Conservation (phyloP, 768 basidiomycete species). For the Naganishia antarctica region DNA sequence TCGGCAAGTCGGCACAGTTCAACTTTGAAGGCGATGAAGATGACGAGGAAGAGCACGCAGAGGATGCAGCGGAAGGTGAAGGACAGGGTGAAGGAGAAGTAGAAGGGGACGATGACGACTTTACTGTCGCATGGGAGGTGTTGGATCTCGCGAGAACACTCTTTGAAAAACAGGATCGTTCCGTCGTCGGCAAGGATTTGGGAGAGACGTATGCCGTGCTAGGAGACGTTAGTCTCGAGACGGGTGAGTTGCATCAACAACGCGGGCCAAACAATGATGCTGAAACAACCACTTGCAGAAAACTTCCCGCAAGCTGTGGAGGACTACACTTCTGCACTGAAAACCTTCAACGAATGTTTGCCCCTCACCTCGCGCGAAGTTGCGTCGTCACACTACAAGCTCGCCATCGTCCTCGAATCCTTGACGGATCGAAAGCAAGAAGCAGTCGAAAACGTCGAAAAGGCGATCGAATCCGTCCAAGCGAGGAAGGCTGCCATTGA, state of each 20-base stretch:
- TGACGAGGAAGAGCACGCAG: conserved; percentile 56
- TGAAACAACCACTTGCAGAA: conserved; percentile 55
- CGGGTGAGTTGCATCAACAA: conserved; percentile 58
- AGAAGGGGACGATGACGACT: conserved; percentile 78
- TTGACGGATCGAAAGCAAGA: conserved; percentile 77
- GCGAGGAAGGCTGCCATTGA: conserved; percentile 54
- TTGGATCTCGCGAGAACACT: conserved; percentile 88
- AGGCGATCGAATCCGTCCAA: conserved; percentile 72
- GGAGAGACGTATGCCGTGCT: conserved; percentile 86
- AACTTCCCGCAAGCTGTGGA: conserved; percentile 91
- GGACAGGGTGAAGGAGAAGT: conserved; percentile 53
- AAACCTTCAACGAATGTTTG: conserved; percentile 66
- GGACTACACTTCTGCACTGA: conserved; percentile 75
- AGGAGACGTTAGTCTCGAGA: conserved; percentile 95
- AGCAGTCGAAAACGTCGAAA: conserved; percentile 73
- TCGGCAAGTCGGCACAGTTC: not conserved
- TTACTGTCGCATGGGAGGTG: conserved; percentile 95
- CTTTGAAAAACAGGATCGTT: conserved; percentile 57
- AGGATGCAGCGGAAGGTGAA: conserved; percentile 61
- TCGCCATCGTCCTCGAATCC: conserved; percentile 87
- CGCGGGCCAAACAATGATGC: not conserved
- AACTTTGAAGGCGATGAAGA: conserved; percentile 54
- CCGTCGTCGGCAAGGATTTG: conserved; percentile 64
- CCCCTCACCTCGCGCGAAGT: conserved; percentile 87
- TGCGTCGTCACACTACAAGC: conserved; percentile 88